Evolutionary conservation across 2,329 filamentous ascomycete genomes (phyloP).

Genomic region (Alternaria incomplexa): DNA sequence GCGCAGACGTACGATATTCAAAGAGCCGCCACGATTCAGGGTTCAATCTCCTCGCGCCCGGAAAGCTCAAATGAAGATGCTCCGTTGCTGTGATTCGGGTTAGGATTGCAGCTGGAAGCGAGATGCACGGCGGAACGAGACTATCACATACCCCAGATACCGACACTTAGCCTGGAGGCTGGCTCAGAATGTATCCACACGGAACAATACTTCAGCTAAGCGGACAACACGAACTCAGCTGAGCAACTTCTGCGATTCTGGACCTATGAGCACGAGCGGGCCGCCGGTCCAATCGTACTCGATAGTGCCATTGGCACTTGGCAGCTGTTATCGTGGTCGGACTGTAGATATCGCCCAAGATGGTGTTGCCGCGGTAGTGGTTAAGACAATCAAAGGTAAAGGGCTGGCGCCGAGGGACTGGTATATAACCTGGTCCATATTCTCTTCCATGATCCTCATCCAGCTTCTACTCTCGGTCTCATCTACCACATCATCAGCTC

Average conservation of each 20-base stretch:
- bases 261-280: constrained; percentile 36
- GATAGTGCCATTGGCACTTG: constrained; percentile 42
- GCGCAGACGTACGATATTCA: constrained; percentile 11
- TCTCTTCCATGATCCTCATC: constrained; percentile 40
- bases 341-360: constrained; percentile 20
- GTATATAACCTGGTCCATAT: constrained; percentile 42
- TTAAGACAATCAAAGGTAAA: constrained; percentile 8
- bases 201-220: constrained; percentile 6
- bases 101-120: constrained; percentile 13
- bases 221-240: constrained; percentile 41
- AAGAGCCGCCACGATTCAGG: constrained; percentile 16
- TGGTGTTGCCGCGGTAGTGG: constrained; percentile 20
- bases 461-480: constrained; percentile 32
- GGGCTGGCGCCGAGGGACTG: constrained; percentile 21
- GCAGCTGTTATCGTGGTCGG: constrained; percentile 32
- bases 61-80: constrained; percentile 22
- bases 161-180: constrained; percentile 16
- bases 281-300: constrained; percentile 43
- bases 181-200: constrained; percentile 10
- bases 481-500: constrained; percentile 25
- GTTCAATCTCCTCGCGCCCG: constrained; percentile 14
- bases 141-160: constrained; percentile 24
- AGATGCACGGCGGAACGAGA: constrained; percentile 14
- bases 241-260: constrained; percentile 23
- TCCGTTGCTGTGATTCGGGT: constrained; percentile 10